Percentiles rank a stretch among this genome's conserved stretches.
These are phyloP conservation scores for Aciculosporium take DNA, from an alignment of 2,329 filamentous ascomycete genomes.

Conservation along the genomic window DNA sequence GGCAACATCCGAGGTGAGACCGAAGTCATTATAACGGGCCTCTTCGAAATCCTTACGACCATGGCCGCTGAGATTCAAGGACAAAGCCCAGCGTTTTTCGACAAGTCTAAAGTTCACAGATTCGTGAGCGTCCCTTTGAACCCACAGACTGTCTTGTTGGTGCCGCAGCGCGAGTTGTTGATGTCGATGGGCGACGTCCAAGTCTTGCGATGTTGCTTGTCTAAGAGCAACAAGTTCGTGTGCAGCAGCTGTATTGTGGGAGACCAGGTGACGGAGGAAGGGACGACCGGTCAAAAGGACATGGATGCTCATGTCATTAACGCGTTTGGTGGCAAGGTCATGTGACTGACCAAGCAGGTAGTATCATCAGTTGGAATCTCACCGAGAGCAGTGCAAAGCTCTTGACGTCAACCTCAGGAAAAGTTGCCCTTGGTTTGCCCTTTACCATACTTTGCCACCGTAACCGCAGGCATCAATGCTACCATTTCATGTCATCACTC, in stretches of 20 bases:
- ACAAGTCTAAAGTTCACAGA: no score
- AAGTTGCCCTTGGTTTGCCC: no score
- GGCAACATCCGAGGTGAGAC: slow-evolving; percentile 2
- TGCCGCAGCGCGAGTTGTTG: neutral
- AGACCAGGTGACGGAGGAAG: neutral
- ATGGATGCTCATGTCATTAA: no score
- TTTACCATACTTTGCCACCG: no score
- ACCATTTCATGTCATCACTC: neutral
- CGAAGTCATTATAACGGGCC: slow-evolving; percentile 1
- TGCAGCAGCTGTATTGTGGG: slow-evolving; percentile 1
- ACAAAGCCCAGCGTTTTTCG: no score
- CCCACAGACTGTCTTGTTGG: slow-evolving; percentile 1
- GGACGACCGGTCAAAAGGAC: neutral
- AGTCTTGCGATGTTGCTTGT: neutral
- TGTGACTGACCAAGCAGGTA: neutral
- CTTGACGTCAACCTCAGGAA: no score
- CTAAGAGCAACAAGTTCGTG: neutral
- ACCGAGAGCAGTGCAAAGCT: no score
- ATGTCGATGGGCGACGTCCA: slow-evolving; percentile 2
- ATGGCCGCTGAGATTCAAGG: slow-evolving; percentile 7
- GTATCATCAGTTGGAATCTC: no score
- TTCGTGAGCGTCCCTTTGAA: slow-evolving; percentile 9
- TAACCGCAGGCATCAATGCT: no score
- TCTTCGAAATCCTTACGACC: slow-evolving; percentile 3
- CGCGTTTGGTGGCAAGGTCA: neutral